Base-by-base conservation (phyloP, 805 yeast genomes). In the Wickerhamomyces strasburgensis region DNA sequence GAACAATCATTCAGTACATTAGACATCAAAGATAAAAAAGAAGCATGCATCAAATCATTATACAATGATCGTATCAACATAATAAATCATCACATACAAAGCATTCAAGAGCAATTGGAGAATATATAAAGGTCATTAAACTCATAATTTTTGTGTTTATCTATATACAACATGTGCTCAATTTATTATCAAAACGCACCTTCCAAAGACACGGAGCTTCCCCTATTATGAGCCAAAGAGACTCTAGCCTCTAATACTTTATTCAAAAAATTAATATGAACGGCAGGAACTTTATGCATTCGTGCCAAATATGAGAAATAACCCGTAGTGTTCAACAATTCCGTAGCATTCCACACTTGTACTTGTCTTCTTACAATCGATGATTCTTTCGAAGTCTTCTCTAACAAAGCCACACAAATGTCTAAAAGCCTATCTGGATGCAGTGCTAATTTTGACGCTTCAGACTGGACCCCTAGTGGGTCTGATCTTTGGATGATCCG, bases 401-500 rank as follows among this genome's bases (percentile, higher is more conserved):
- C 38, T 19, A 69, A 40, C 7, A 65, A 54, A 3, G 59, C 46
- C 5, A 52, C 27, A 3, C 70, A 62, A 1, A 65, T 43, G 8
- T 56, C 58, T 7, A 50, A 32, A 34, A 74, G 44, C 38, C 73
- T 56, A 5, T 60, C 57, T 2, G 40, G 39, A 33, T 61, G 50
- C 11, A 65, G 44, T 13, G 48, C 54, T 3, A 51, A 42, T 13
- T 34, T 34, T 15, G 51, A 45, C 27, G 52, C 42, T n/a, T 64
- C 60, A 3, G 39, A 24, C 5, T 25, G 10, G 13, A 25, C 7
- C 2, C 42, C 19, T 5, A 31, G 13, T 1, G 46, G 44, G 16
- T 48, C 57, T 4, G 60, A 43, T 11, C 33, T 48, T 13, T 37
- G 31, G 40, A 79, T 52, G 3, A 78, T 69, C 0, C 45, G 47